Evolutionary conservation across 768 basidiomycete genomes (phyloP).

Genomic region (Symmetrospora coprosmae): DNA sequence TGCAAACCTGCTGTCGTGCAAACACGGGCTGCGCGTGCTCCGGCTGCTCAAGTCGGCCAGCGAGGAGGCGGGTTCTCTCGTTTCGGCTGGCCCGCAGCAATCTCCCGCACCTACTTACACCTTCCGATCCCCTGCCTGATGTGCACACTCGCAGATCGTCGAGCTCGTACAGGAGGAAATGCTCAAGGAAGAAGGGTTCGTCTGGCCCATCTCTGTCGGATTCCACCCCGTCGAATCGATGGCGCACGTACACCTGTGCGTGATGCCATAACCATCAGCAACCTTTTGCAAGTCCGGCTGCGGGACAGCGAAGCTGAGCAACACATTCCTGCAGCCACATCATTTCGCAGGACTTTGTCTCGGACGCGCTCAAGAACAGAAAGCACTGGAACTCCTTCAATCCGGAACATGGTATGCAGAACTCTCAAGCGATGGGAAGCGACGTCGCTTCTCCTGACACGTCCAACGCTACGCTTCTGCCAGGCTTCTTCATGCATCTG

Average conservation of each 20-base stretch:
- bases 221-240: conserved; percentile 20
- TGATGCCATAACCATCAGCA: too few species aligned
- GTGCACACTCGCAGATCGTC: background rate
- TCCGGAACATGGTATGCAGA: conserved; percentile 15
- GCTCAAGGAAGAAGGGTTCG: conserved; percentile 23
- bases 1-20: background rate
- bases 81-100: too few species aligned
- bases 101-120: background rate
- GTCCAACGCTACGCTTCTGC: background rate
- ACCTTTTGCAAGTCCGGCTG: background rate
- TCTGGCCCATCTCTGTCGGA: conserved; percentile 20
- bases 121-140: background rate
- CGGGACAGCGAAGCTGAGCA: background rate
- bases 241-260: conserved; percentile 21
- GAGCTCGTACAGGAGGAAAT: conserved; percentile 22
- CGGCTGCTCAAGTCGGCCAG: conserved; percentile 15
- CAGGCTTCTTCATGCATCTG: conserved; percentile 30
- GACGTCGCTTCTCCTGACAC: background rate
- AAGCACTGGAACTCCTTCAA: conserved; percentile 27
- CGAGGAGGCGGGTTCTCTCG: background rate
- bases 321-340: background rate
- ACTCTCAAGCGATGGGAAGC: background rate
- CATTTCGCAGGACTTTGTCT: conserved; percentile 23
- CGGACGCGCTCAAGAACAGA: conserved; percentile 22
- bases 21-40: conserved; percentile 12